Evolutionary conservation across 2,329 filamentous ascomycete species (phyloP).

Genomic region (Cordyceps tenuipes): DNA sequence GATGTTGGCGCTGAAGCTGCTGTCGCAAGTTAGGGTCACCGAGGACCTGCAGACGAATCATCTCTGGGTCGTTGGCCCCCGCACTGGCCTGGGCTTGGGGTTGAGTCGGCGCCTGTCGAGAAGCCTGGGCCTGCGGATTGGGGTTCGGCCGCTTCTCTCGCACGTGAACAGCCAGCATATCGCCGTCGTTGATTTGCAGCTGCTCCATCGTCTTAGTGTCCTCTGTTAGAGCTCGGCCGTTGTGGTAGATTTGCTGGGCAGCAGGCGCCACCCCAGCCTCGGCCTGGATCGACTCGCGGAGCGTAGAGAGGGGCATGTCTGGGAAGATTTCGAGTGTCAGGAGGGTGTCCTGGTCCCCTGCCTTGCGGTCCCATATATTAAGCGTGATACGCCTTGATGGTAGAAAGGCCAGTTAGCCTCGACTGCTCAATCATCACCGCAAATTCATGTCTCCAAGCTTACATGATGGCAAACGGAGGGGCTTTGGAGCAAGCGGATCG

Average conservation of each 20-base stretch:
- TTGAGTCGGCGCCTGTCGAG: constrained; percentile 24
- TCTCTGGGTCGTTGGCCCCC: constrained; percentile 61
- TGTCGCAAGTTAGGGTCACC: constrained; percentile 66
- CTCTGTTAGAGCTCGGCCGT: constrained; percentile 71
- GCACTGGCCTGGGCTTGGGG: constrained; percentile 25
- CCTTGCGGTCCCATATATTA: constrained; percentile 68
- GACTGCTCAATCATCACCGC: background rate
- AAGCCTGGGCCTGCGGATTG: constrained; percentile 26
- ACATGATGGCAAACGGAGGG: constrained; percentile 9
- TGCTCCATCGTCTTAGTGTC: constrained; percentile 74
- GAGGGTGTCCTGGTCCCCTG: constrained; percentile 61
- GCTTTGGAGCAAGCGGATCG: background rate
- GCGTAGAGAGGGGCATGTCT: constrained; percentile 73
- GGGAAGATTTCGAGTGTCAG: constrained; percentile 74
- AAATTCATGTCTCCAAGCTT: background rate
- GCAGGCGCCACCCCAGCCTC: constrained; percentile 66
- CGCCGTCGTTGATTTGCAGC: constrained; percentile 73
- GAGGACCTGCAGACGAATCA: constrained; percentile 72
- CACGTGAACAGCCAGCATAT: constrained; percentile 86
- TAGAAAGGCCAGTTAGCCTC: constrained; percentile 1
- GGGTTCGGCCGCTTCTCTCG: constrained; percentile 38
- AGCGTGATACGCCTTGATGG: constrained; percentile 72
- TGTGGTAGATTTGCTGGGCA: constrained; percentile 81
- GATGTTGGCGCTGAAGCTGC: constrained; percentile 63
- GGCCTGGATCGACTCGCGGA: constrained; percentile 82